Evolutionary conservation across 148 eudicot genomes (phyloP), one percentile per base, ranked within the genome.

Genomic region (Polygonum maritimum): DNA sequence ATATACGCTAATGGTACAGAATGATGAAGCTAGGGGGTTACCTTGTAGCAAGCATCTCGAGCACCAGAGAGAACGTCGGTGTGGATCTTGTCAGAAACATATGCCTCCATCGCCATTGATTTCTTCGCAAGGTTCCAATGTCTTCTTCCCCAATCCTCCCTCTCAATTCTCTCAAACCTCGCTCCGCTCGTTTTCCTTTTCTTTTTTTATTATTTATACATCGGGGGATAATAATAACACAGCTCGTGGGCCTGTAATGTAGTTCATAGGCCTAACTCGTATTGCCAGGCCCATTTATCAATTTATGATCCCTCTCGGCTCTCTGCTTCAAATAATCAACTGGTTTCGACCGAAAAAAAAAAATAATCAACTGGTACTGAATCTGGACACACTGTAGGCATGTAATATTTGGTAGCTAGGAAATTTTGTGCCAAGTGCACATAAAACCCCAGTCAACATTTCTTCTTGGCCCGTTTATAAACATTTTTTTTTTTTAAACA

Each of bases 41-140:
- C 92, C 89, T 88, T 84, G 82, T 90, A 90, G 83, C 96, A 89
- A 41, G 89, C 76, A 45, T 76, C 71, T 63, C 96, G 81, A 73
- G 91, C 91, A 69, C 78, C 19, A 1, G 83, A 84, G 77, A 91
- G 91, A 38, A 91, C 91, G 74, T 89, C 96, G 4, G 89, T 72
- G 31, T 86, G 88, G 76, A 91, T 81, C 48, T 72, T 79, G 31
- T 81, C 87, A 38, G 82, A 75, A 16, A 84, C 75, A 75, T 85
- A 82, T 9, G 83, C 83, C 78, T 79, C 86, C 76, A 80, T 31
- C 39, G 90, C 84, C 87, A 48, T 44, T 72, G 75, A 48, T 72
- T 85, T 84, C 82, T 10, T 80, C 21, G 45, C 71, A 67, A 67
- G 44, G 44, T 67, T 9, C 6, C 71, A 36, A 7, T 36, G 36